phyloP scores from a whole-genome alignment of 805 yeast species.

The Candida mattraensis region DNA sequence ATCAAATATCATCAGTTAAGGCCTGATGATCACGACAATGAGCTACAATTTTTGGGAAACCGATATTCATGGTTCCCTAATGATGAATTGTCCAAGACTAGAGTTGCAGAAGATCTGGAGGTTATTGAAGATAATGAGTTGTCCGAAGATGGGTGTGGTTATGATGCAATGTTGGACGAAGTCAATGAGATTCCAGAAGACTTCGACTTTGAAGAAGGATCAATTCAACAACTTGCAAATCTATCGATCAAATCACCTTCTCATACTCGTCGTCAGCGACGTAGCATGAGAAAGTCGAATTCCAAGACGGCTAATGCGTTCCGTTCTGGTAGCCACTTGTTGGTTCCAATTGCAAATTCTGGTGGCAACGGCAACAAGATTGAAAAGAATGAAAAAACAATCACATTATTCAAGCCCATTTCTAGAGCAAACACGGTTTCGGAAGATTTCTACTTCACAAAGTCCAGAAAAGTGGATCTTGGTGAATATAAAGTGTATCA shows the following conservation, averaged over 20 bases:
- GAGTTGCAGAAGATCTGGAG: conserved; percentile 1
- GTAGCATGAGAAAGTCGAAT: conserved; percentile 10
- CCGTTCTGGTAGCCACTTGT: too few species aligned
- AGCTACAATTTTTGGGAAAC: conserved; percentile 20
- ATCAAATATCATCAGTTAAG: conserved; percentile 24
- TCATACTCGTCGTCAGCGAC: conserved; percentile 8
- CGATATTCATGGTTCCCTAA: conserved; percentile 32
- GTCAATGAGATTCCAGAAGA: conserved; percentile 38
- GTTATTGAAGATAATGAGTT: too few species aligned
- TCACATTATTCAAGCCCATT: conserved; percentile 30
- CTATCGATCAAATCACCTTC: conserved; percentile 3
- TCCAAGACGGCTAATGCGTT: too few species aligned
- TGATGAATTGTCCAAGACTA: conserved; percentile 18
- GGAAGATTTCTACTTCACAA: conserved; percentile 1
- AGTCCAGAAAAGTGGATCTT: conserved; percentile 2
- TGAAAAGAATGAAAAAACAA: conserved; percentile 26
- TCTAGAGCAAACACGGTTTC: conserved; percentile 9
- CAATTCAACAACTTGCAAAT: conserved; percentile 3
- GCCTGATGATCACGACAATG: conserved; percentile 15
- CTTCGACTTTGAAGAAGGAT: conserved; percentile 28
- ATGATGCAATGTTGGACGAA: conserved; percentile 36
- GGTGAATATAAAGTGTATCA: too few species aligned
- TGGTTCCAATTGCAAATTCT: background rate
- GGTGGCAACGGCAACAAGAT: conserved; percentile 4
- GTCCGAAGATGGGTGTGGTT: conserved; percentile 10